Conservation (phyloP, 2,329 filamentous ascomycete species). For the Aspergillus sp. region DNA sequence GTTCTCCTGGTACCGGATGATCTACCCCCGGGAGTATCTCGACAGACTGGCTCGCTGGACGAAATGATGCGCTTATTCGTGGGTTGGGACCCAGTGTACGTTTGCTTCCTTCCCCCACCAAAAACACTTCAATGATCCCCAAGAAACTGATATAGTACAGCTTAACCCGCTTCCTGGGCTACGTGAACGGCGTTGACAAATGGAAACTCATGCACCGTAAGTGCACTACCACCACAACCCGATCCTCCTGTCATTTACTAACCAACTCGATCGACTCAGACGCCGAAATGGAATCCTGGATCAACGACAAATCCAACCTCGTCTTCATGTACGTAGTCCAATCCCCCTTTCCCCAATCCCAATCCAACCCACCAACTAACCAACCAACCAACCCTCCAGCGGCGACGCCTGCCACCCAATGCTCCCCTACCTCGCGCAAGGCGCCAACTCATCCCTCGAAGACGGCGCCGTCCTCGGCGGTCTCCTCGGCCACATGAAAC, state of each 20-base stretch:
- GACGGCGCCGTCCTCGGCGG: conserved; percentile 67
- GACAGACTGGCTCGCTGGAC: conserved; percentile 55
- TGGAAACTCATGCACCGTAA: conserved; percentile 64
- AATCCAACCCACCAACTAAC: background rate
- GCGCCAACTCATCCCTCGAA: conserved; percentile 68
- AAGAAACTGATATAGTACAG: conserved; percentile 13
- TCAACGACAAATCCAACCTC: conserved; percentile 55
- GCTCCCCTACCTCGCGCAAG: conserved; percentile 65
- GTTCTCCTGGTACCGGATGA: conserved; percentile 67
- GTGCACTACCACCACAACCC: background rate
- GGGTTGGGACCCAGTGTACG: conserved; percentile 62
- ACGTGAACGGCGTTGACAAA: conserved; percentile 63
- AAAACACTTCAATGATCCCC: too few species aligned
- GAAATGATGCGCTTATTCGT: conserved; percentile 64
- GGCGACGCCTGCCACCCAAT: conserved; percentile 67
- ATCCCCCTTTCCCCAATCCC: background rate
- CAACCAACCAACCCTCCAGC: conserved; percentile 13
- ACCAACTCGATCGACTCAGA: conserved; percentile 27
- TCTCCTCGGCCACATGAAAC: conserved; percentile 55
- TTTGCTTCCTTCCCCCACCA: background rate
- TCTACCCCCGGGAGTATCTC: conserved; percentile 56
- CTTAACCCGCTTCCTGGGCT: conserved; percentile 45
- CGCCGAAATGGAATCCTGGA: conserved; percentile 57
- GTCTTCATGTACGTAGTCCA: conserved; percentile 36
- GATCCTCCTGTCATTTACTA: background rate